phyloP scores from a whole-genome alignment of 2,329 filamentous ascomycete genomes.

The Fusarium sp. region DNA sequence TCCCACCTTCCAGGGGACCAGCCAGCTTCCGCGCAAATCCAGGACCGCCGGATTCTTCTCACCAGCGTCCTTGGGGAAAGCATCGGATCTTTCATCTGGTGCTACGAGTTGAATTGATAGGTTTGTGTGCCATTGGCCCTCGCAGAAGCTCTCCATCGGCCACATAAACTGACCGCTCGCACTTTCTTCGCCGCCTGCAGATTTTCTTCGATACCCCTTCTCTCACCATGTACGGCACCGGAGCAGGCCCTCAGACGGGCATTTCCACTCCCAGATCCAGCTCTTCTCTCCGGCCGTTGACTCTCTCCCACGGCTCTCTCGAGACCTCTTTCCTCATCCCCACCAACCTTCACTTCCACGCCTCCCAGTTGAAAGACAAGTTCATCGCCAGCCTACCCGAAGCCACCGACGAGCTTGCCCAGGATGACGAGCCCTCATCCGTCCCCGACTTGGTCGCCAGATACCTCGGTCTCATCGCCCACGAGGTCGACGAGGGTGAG shows the following conservation, averaged over 20 bases:
- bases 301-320: conserved; percentile 91
- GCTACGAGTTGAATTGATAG: conserved; percentile 47
- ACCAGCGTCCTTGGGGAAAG: conserved; percentile 43
- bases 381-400: conserved; percentile 87
- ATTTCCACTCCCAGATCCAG: conserved; percentile 96
- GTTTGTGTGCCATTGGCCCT: conserved; percentile 38
- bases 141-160: neutral
- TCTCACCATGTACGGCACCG: conserved; percentile 84
- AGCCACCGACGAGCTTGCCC: conserved; percentile 95
- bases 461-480: conserved; percentile 90
- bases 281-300: conserved; percentile 90
- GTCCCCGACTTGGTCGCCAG: conserved; percentile 90
- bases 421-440: conserved; percentile 99
- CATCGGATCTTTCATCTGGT: conserved; percentile 37
- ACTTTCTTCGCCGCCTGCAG: conserved; percentile 26
- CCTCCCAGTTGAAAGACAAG: conserved; percentile 90
- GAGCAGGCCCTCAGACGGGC: conserved; percentile 89
- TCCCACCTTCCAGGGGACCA: conserved; percentile 42
- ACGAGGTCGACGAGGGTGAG: conserved; percentile 91
- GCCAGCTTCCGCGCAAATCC: conserved; percentile 41
- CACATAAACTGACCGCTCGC: conserved; percentile 27
- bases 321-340: conserved; percentile 97
- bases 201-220: conserved; percentile 56
- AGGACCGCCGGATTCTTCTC: conserved; percentile 39
- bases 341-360: conserved; percentile 95